Base-by-base conservation (phyloP, 371 early-diverging fungal genomes). In the Mortierella sp. region DNA sequence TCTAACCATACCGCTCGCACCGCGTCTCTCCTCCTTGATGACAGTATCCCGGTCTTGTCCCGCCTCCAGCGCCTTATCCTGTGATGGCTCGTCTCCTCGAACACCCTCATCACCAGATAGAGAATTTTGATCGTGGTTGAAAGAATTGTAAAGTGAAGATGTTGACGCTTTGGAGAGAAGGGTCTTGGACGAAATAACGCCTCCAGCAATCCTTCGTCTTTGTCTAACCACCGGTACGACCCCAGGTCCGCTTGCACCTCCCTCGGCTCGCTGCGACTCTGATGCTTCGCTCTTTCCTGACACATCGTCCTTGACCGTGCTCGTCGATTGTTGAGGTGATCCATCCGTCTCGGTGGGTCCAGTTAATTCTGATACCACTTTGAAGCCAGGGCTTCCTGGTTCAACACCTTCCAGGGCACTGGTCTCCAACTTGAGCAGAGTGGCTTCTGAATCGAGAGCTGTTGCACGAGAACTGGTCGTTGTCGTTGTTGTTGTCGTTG, bases 151-250 rank as follows among this genome's bases (percentile, higher is more conserved):
- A n/a, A 72, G 52, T 0, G 76, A 74, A 8, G 65, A 24, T 0
- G 58, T 58, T 3, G 76, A 74, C 5, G 26, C 31, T 51, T 54
- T 68, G 1, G 69, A 45, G 2, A 41, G 28, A 6, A 69, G 51
- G 6, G 62, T 45, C 50, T 53, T 68, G 14, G 65, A 31, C 2
- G 64, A 57, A 28, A 74, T 64, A 24, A 74, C 58, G 0, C 69
- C 76, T 13, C 69, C 76, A 31, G 76, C 76, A 31, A 69, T 69
- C 54, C 69, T 54, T 26, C 76, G 55, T 27, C 76, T 51, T 26
- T 61, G 66, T 48, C 66, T 50, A 14, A 16, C 48, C 12, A 46
- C 30, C 13, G 8, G 16, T 31, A 31, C 47, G 0, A 13, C 50
- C 2, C 16, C 59, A 50, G 27, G 27, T 13, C 16, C 41, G 3